A percentile compares a stretch with the other conserved stretches of the same genome.
phyloP scores from a whole-genome alignment of 306 rosid genomes.

The Glycine soja region DNA sequence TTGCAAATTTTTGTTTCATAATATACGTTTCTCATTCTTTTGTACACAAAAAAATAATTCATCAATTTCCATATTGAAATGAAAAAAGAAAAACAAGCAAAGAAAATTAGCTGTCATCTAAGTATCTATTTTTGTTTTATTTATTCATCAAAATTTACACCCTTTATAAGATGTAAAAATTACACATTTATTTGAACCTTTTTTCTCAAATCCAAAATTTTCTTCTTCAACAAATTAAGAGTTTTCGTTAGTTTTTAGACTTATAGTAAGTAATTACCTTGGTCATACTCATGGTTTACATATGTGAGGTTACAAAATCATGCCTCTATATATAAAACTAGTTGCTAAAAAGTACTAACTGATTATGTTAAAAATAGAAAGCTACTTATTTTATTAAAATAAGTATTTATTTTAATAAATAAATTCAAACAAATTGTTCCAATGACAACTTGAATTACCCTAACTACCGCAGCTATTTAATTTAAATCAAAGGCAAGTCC shows the following conservation, averaged over 20 bases:
- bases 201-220: not conserved
- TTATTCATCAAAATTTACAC: not conserved
- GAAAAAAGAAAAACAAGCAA: not conserved
- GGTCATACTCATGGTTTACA: not conserved
- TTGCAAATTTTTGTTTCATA: too few relatives aligned
- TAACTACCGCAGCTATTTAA: not conserved
- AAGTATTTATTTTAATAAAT: too few relatives aligned
- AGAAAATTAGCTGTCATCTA: not conserved
- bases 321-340: slow-evolving; percentile 26
- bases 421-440: too few relatives aligned
- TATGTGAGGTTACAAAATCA: slow-evolving; percentile 26
- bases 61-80: not conserved
- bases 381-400: too few relatives aligned
- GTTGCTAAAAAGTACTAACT: slow-evolving; percentile 20
- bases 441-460: slow-evolving; percentile 26
- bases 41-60: too few relatives aligned
- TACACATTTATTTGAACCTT: not conserved
- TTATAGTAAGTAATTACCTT: not conserved
- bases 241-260: not conserved
- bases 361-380: too few relatives aligned
- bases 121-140: not conserved
- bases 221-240: not conserved
- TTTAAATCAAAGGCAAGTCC: slow-evolving; percentile 36
- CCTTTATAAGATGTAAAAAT: not conserved
- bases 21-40: too few relatives aligned